These are phyloP conservation scores for Lactarius quietus DNA, from an alignment of 768 basidiomycete species.

Conservation along the genomic window DNA sequence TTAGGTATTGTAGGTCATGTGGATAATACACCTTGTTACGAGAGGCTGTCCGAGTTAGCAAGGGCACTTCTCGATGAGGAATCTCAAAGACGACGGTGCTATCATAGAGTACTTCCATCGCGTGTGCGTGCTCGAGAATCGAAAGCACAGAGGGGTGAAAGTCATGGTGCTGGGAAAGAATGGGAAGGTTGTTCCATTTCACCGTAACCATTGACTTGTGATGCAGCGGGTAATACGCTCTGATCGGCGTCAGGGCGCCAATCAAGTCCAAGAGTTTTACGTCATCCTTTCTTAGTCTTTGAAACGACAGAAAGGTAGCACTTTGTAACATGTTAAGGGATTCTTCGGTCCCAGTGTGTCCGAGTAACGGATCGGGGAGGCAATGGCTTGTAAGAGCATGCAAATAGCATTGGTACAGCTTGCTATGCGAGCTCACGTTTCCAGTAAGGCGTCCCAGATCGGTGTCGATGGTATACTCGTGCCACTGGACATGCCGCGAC, in stretches of 20 bases:
- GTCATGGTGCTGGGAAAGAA: not conserved
- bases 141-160: not conserved
- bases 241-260: not conserved
- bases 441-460: conserved; percentile 34
- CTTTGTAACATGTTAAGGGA: conserved; percentile 40
- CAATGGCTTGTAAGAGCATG: conserved; percentile 43
- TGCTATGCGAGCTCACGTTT: conserved; percentile 30
- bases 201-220: not conserved
- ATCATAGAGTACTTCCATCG: not conserved
- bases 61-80: no score
- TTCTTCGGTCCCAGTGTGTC: conserved; percentile 43
- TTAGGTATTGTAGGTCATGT: not conserved
- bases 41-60: not conserved
- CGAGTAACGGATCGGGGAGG: conserved; percentile 42
- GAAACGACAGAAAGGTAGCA: conserved; percentile 39
- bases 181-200: not conserved
- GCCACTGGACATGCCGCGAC: conserved; percentile 20
- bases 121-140: not conserved
- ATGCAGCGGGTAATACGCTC: not conserved
- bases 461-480: conserved; percentile 32
- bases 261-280: not conserved
- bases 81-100: not conserved
- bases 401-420: conserved; percentile 40
- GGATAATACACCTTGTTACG: conserved; percentile 9
- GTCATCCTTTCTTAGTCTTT: conserved; percentile 27